Percentiles rank a stretch among this genome's conserved stretches.
These are phyloP conservation scores for Cydonia oblonga DNA, from an alignment of 331 rosid genomes.

Conservation along the genomic window DNA sequence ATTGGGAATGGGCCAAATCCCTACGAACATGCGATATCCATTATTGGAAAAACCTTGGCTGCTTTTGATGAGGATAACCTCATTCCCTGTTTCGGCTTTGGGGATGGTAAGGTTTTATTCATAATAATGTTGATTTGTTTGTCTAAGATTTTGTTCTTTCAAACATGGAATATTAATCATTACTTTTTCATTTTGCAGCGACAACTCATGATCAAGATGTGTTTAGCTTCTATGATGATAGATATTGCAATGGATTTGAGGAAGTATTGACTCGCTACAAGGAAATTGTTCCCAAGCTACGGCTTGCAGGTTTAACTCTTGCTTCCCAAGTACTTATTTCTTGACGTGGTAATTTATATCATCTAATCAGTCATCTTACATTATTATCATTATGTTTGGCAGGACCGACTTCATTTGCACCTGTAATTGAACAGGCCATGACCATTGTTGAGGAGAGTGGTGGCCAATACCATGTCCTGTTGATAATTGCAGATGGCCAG, in stretches of 20 bases:
- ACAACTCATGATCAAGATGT: constrained; percentile 78
- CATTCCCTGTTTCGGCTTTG: constrained; percentile 85
- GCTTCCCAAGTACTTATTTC: not conserved
- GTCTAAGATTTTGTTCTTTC: not conserved
- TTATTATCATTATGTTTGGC: constrained; percentile 12
- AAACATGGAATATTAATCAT: not conserved
- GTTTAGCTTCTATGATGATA: constrained; percentile 63
- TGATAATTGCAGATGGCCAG: constrained; percentile 96
- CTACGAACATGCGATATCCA: constrained; percentile 74
- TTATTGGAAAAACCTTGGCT: constrained; percentile 69
- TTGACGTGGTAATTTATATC: not conserved
- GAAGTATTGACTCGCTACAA: constrained; percentile 64
- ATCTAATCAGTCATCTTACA: not conserved
- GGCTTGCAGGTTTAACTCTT: constrained; percentile 59
- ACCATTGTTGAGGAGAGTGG: constrained; percentile 81
- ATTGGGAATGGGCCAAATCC: constrained; percentile 49
- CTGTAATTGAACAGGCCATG: constrained; percentile 84
- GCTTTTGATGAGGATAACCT: constrained; percentile 74
- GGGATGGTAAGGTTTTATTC: constrained; percentile 54
- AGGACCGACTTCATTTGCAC: constrained; percentile 98
- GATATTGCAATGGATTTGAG: constrained; percentile 72
- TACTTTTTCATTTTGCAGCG: constrained; percentile 33
- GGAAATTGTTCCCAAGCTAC: constrained; percentile 62
- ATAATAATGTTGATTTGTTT: not conserved
- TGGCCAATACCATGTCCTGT: constrained; percentile 84